Base-by-base conservation (phyloP, 2,329 filamentous ascomycete species). In the Diaporthe vexans region DNA sequence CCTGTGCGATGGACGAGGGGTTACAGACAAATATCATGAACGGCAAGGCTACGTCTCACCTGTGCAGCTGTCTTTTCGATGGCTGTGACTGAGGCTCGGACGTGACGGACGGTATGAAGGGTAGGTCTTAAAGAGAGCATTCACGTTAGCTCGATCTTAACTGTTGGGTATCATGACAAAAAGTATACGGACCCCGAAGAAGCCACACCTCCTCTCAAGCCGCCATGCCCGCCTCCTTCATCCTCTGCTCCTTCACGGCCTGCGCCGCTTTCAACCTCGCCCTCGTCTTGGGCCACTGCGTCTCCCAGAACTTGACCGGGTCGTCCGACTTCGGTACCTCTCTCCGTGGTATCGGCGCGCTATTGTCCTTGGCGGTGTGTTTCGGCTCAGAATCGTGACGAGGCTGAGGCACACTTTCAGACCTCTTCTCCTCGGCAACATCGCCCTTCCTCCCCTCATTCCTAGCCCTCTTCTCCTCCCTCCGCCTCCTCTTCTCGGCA, bases 251-350 rank as follows among this genome's bases (percentile, higher is more conserved):
- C 70, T 90, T 88, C 75, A 89, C 88, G 17, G 89, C 86, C 79
- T 91, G 89, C 33, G 89, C 89, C 73, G 87, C 89, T 76, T 88
- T 88, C 54, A 92, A 77, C 73, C 89, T 85, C 75, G 88, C 91
- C 83, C 91, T 85, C 1, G 88, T 91, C 72, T 74, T 75, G 52
- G 74, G 74, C 74, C 74, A 75, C 59, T 75, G 72, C 46, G 72
- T 69, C 15, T 74, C 61, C 74, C 74, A 75, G 68, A 74, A 75
- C 37, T 69, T 61, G 35, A 75, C 61, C 21, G 74, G 74, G 26
- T 75, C 74, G 54, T 63, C 72, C 4, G 74, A 75, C 59, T 74
- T 76, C 61, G 74, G 74, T 73, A 43, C 24, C 35, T 75, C 74
- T 73, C 54, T 73, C 63, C 72, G 70, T 13, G 75, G 58, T 67